Conservation (phyloP, 805 yeast species). For the Saccharomycopsis sp. region DNA sequence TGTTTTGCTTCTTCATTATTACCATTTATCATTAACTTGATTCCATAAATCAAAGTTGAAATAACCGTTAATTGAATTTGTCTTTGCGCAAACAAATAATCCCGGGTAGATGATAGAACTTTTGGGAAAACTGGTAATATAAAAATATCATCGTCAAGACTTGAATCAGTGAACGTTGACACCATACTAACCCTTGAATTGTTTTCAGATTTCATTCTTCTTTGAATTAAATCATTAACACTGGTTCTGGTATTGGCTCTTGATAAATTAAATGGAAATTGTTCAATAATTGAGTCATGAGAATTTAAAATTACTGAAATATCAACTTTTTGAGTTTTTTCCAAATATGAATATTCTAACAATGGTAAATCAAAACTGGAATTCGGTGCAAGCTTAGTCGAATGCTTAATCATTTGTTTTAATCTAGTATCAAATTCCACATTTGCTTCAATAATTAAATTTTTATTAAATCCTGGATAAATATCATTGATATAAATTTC, state of each 20-base stretch:
- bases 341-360: background rate
- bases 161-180: background rate
- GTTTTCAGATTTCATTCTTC: no score
- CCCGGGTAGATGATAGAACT: conserved; percentile 8
- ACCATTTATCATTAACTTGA: background rate
- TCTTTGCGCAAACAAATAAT: conserved; percentile 14
- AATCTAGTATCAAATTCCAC: conserved; percentile 6
- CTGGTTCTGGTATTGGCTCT: no score
- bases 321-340: no score
- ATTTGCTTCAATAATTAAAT: conserved; percentile 7
- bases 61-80: conserved; percentile 15
- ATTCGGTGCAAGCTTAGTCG: no score
- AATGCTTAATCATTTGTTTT: conserved; percentile 9
- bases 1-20: background rate
- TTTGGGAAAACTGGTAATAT: conserved; percentile 14
- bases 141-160: conserved; percentile 1
- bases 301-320: no score
- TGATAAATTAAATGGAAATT: no score
- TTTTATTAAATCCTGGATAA: conserved; percentile 15
- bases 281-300: background rate
- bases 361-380: background rate
- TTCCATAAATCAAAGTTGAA: conserved; percentile 6
- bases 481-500: conserved; percentile 15
- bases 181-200: no score
- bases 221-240: background rate